phyloP scores from a whole-genome alignment of 441 rosid species.

The Aleurites moluccanus region DNA sequence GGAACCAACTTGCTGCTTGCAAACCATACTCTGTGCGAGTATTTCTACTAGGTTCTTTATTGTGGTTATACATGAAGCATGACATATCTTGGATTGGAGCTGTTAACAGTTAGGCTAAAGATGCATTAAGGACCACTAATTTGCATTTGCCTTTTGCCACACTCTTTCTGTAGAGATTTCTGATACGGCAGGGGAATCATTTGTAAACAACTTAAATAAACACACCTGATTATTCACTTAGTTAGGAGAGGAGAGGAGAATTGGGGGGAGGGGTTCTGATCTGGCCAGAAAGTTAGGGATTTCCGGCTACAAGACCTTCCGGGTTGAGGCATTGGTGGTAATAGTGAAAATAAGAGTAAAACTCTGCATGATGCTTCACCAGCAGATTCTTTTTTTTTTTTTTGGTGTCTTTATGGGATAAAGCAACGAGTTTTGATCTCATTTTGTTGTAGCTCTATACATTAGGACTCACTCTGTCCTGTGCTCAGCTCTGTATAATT shows the following conservation, averaged over 20 bases:
- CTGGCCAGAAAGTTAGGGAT: not conserved
- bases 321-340: not conserved
- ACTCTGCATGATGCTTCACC: slow-evolving; percentile 3
- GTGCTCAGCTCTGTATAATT: not conserved
- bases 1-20: slow-evolving; percentile 30
- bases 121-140: not conserved
- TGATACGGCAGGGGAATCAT: not conserved
- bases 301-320: not conserved
- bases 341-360: not conserved
- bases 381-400: not conserved
- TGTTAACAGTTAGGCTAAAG: not conserved
- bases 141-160: not conserved
- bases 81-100: not conserved
- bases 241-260: not conserved
- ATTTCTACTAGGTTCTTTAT: slow-evolving; percentile 2
- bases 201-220: not conserved
- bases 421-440: not conserved
- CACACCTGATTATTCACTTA: not conserved
- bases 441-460: not conserved
- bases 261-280: not conserved
- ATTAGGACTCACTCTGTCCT: not conserved
- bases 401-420: not conserved
- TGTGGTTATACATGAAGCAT: slow-evolving; percentile 1
- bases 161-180: not conserved
- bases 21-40: slow-evolving; percentile 44